Evolutionary conservation across 1,284 basidiomycete genomes (phyloP).

Genomic region (Apiotrichum akiyoshidainum): DNA sequence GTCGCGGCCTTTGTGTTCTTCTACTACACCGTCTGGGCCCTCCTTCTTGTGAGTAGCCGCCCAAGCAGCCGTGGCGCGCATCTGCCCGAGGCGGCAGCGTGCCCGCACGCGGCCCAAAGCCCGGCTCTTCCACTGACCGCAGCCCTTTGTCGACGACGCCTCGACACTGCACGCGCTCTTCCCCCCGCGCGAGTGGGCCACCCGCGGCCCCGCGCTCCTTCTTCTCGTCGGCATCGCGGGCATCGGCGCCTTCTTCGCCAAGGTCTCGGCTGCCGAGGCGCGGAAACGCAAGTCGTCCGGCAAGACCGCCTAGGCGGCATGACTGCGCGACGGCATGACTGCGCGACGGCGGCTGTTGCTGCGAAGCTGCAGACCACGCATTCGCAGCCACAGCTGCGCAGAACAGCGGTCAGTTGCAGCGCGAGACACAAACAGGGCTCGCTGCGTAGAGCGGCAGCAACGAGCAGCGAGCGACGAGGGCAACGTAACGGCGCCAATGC

Average conservation of each 20-base stretch:
- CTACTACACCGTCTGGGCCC: slow-evolving; percentile 88
- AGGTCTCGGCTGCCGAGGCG: slow-evolving; percentile 71
- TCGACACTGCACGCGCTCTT: slow-evolving; percentile 74
- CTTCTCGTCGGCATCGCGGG: slow-evolving; percentile 72
- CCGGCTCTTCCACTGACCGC: slow-evolving; percentile 15
- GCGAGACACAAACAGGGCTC: too few species aligned
- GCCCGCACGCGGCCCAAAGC: too few species aligned
- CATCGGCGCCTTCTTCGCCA: slow-evolving; percentile 73
- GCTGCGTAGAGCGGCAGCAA: too few species aligned
- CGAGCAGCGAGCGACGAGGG: not conserved
- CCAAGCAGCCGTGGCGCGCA: too few species aligned
- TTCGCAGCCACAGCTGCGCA: too few species aligned
- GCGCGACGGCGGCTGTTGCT: not conserved
- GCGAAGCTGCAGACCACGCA: not conserved
- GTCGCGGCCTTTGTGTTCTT: slow-evolving; percentile 71
- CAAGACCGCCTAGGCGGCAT: slow-evolving; percentile 34
- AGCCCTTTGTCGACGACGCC: slow-evolving; percentile 79
- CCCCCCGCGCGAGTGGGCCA: slow-evolving; percentile 84
- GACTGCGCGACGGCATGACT: too few species aligned
- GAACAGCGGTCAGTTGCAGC: too few species aligned
- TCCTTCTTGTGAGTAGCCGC: slow-evolving; percentile 66
- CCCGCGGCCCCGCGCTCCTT: slow-evolving; percentile 76
- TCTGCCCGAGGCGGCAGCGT: too few species aligned
- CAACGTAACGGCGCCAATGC: slow-evolving; percentile 1
- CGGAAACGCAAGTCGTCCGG: slow-evolving; percentile 47